These are phyloP conservation scores for Fusarium austroafricanum DNA, from an alignment of 2,329 filamentous ascomycete genomes.

Conservation along the genomic window DNA sequence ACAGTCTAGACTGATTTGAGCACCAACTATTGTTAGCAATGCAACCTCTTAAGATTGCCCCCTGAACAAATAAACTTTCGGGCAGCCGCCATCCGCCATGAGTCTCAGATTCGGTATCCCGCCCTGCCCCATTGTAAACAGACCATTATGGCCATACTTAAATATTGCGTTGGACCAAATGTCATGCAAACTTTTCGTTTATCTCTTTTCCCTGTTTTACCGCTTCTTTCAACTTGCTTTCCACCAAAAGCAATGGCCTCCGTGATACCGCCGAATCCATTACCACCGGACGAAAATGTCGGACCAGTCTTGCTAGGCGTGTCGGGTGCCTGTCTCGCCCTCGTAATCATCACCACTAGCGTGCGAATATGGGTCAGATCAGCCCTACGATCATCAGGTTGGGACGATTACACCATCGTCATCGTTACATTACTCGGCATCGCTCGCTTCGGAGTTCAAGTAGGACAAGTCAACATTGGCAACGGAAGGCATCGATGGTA, in stretches of 20 bases:
- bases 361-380: constrained; percentile 50
- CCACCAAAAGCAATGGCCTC: constrained; percentile 18
- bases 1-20: not conserved
- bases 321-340: constrained; percentile 48
- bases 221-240: not conserved
- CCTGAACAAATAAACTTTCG: no score
- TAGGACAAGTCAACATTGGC: constrained; percentile 49
- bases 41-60: not conserved
- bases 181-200: not conserved
- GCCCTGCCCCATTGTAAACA: not conserved
- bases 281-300: constrained; percentile 53
- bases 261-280: constrained; percentile 34
- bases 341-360: constrained; percentile 49
- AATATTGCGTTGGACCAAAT: not conserved
- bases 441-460: constrained; percentile 49
- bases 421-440: constrained; percentile 47
- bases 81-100: no score
- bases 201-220: not conserved
- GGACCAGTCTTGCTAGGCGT: constrained; percentile 49
- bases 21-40: not conserved
- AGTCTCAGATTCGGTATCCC: not conserved
- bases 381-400: constrained; percentile 46
- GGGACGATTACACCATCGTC: constrained; percentile 55
- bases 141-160: not conserved
- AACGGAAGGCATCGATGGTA: constrained; percentile 55